phyloP scores from a whole-genome alignment of 306 rosid genomes.

The Castanopsis chinensis region DNA sequence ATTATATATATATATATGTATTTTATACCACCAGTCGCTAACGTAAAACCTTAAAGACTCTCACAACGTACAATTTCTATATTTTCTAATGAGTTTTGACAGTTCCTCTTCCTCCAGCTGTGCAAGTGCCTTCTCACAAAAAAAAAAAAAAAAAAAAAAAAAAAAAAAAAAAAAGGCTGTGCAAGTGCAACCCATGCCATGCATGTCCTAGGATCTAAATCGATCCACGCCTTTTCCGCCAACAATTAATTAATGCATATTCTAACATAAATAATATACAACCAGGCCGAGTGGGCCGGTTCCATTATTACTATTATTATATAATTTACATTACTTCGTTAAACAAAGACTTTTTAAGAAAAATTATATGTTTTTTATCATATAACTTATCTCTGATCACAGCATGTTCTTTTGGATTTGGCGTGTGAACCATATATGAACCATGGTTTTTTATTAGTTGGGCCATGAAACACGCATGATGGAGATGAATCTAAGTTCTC shows the following conservation, averaged over 20 bases:
- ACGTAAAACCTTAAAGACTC: background rate
- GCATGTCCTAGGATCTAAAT: background rate
- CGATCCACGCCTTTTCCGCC: background rate
- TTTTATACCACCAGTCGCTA: too few species aligned
- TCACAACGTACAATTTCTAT: background rate
- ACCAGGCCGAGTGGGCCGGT: background rate
- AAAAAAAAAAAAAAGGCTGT: too few species aligned
- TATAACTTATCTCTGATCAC: too few species aligned
- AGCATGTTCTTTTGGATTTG: background rate
- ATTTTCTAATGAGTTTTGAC: background rate
- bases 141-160: too few species aligned
- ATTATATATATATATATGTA: too few species aligned
- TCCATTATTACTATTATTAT: background rate
- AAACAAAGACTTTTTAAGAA: background rate
- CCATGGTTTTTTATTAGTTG: background rate
- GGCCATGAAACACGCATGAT: too few species aligned
- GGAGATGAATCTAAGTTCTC: too few species aligned
- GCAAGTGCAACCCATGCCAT: background rate
- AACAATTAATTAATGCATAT: background rate
- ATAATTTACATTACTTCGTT: background rate
- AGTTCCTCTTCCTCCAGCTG: background rate
- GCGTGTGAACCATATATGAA: background rate
- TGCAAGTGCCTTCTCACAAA: too few species aligned
- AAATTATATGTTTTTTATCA: background rate
- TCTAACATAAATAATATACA: background rate